Percentiles rank a stretch among this genome's conserved stretches.
Conservation (phyloP, 2,329 filamentous ascomycete genomes). For the Colletotrichum sp. region DNA sequence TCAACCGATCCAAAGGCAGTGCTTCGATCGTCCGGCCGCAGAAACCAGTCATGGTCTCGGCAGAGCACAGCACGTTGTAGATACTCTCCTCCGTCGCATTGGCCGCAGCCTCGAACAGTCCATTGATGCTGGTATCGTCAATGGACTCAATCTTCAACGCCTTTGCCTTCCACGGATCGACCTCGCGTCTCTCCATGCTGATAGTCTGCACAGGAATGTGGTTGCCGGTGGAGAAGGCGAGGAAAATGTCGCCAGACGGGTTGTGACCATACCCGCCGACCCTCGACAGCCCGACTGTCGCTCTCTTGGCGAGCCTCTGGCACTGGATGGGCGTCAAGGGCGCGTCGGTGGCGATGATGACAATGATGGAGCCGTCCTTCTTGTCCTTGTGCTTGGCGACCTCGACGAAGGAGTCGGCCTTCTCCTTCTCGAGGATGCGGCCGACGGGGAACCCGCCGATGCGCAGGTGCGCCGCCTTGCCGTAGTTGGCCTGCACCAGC, state of each 20-base stretch:
- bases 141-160: conserved; percentile 48
- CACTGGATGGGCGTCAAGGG: conserved; percentile 64
- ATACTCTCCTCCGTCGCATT: conserved; percentile 72
- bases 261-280: conserved; percentile 68
- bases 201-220: conserved; percentile 49
- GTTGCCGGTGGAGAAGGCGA: conserved; percentile 70
- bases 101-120: conserved; percentile 64
- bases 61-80: conserved; percentile 67
- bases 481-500: conserved; percentile 72
- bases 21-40: conserved; percentile 54
- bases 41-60: conserved; percentile 62
- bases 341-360: conserved; percentile 65
- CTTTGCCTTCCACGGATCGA: conserved; percentile 46
- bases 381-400: conserved; percentile 43
- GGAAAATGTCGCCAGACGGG: conserved; percentile 69
- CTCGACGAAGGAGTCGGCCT: conserved; percentile 31
- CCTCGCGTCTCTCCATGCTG: conserved; percentile 28
- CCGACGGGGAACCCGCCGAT: conserved; percentile 69
- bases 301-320: conserved; percentile 62
- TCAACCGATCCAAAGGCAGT: conserved; percentile 51
- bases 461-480: conserved; percentile 57
- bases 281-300: conserved; percentile 64
- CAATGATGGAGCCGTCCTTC: conserved; percentile 67
- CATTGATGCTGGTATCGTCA: conserved; percentile 65
- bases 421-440: conserved; percentile 54